Percentiles rank a stretch among this genome's conserved stretches.
Evolutionary conservation across 2,329 filamentous ascomycete genomes (phyloP).

Genomic region (Myrmaecium sp.): DNA sequence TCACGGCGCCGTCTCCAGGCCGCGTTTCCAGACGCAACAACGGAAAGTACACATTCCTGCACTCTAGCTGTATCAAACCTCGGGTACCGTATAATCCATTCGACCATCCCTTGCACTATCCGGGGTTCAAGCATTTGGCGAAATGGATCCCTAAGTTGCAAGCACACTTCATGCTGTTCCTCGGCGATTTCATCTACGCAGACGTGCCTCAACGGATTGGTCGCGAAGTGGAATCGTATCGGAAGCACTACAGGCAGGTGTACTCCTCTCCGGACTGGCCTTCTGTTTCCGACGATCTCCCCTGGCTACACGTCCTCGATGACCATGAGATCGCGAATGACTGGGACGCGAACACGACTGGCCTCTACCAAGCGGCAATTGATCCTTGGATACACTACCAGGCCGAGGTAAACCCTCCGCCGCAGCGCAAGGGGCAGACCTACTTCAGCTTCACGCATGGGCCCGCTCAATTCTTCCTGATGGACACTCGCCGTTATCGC

Average conservation of each 20-base stretch:
- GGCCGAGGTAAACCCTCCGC: conserved; percentile 64
- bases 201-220: conserved; percentile 77
- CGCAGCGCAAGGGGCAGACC: conserved; percentile 46
- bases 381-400: conserved; percentile 85
- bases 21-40: conserved; percentile 36
- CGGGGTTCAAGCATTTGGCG: conserved; percentile 62
- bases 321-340: conserved; percentile 96
- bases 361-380: conserved; percentile 61
- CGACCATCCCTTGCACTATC: conserved; percentile 68
- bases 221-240: conserved; percentile 55
- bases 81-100: conserved; percentile 77
- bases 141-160: conserved; percentile 53
- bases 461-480: conserved; percentile 83
- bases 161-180: conserved; percentile 54
- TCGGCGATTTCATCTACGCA: conserved; percentile 79
- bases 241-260: conserved; percentile 85
- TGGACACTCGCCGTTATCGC: conserved; percentile 81
- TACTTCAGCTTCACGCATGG: conserved; percentile 86
- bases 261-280: conserved; percentile 91
- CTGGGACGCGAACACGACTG: conserved; percentile 69
- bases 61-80: conserved; percentile 82
- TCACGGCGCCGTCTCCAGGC: conserved; percentile 56
- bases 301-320: conserved; percentile 93
- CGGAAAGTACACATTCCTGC: conserved; percentile 73
- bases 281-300: conserved; percentile 57